These are phyloP conservation scores for Rosa lucieae DNA, from an alignment of 306 rosid species.

Conservation along the genomic window DNA sequence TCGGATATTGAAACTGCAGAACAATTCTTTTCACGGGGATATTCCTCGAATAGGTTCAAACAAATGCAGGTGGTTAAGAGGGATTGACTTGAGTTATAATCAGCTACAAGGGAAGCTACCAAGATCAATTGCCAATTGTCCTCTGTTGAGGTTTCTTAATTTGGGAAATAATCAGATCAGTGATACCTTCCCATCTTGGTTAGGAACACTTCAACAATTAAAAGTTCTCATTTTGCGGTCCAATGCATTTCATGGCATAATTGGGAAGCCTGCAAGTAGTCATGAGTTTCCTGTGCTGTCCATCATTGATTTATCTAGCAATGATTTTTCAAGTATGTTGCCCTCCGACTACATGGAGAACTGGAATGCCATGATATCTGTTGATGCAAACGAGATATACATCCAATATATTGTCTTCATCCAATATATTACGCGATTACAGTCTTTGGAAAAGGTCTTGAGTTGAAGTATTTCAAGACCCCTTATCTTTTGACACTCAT, in stretches of 20 bases:
- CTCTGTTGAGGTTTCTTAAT: constrained; percentile 5
- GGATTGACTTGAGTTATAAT: constrained; percentile 21
- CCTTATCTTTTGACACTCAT: neutral
- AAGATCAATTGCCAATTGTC: constrained; percentile 16
- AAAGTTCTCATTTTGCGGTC: constrained; percentile 15
- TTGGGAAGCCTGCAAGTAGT: neutral
- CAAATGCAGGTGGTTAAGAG: no score
- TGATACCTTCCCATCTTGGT: constrained; percentile 45
- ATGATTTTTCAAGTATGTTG: constrained; percentile 15
- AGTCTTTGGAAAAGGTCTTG: neutral
- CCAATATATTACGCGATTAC: neutral
- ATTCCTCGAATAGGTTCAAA: constrained; percentile 10
- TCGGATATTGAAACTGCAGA: neutral
- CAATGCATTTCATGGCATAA: constrained; percentile 26
- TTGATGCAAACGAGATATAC: neutral
- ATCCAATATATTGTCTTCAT: neutral
- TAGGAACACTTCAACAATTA: constrained; percentile 29
- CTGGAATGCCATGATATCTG: constrained; percentile 20
- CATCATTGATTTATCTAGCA: constrained; percentile 25
- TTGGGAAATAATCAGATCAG: constrained; percentile 14
- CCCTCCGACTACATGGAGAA: constrained; percentile 4
- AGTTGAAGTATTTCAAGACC: neutral
- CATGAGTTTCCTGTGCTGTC: constrained; percentile 14
- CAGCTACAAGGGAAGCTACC: neutral
- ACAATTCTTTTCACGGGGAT: neutral